Conservation (phyloP, 768 basidiomycete species). For the Suillus luteus region DNA sequence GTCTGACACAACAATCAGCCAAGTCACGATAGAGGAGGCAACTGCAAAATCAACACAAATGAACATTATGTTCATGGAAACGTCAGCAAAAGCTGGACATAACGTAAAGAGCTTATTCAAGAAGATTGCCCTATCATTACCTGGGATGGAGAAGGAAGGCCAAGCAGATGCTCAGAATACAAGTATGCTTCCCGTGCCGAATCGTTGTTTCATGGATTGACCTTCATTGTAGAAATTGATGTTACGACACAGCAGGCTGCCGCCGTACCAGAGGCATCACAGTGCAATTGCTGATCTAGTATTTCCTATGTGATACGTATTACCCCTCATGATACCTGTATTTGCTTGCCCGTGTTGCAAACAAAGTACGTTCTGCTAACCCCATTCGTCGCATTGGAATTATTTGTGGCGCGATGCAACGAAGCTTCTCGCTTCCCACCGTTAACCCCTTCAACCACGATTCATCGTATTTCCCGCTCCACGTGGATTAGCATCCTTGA, state of each 20-base stretch:
- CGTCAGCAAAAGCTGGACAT: slow-evolving; percentile 98
- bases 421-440: slow-evolving; percentile 11
- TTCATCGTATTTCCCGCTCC: slow-evolving; percentile 99
- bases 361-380: slow-evolving; percentile 20
- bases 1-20: slow-evolving; percentile 49
- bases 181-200: slow-evolving; percentile 35
- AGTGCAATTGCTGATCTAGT: slow-evolving; percentile 70
- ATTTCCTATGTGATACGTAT: slow-evolving; percentile 8
- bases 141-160: slow-evolving; percentile 89
- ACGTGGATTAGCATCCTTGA: slow-evolving; percentile 79
- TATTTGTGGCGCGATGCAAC: slow-evolving; percentile 5
- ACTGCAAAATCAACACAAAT: slow-evolving; percentile 88
- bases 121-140: slow-evolving; percentile 98
- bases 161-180: slow-evolving; percentile 57
- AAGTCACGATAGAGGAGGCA: slow-evolving; percentile 98
- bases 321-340: slow-evolving; percentile 21
- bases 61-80: slow-evolving; percentile 99
- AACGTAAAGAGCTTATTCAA: slow-evolving; percentile 99
- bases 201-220: slow-evolving; percentile 12
- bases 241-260: slow-evolving; percentile 71
- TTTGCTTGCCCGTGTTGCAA: slow-evolving; percentile 25
- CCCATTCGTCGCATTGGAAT: slow-evolving; percentile 8
- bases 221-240: slow-evolving; percentile 72
- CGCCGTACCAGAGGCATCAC: slow-evolving; percentile 83
- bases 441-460: slow-evolving; percentile 57